Percentiles rank a stretch among this genome's conserved stretches.
These are phyloP conservation scores for Zopfia rhizophila DNA, from an alignment of 2,329 filamentous ascomycete species.

Conservation along the genomic window DNA sequence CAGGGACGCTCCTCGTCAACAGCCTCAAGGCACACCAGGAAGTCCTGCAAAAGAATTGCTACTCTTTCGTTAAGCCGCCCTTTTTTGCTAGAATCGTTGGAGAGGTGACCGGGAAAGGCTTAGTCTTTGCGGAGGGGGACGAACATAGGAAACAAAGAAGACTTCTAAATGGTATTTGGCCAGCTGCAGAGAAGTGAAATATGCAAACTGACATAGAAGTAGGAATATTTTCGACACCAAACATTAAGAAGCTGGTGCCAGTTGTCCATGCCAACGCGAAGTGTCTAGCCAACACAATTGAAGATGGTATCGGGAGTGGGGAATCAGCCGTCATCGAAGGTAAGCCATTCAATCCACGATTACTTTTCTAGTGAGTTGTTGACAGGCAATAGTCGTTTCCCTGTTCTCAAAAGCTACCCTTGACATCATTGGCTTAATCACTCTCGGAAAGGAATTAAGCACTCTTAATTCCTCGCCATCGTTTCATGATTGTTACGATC, in stretches of 20 bases:
- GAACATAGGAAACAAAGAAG: slow-evolving; percentile 39
- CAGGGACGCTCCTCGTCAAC: slow-evolving; percentile 23
- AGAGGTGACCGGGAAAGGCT: slow-evolving; percentile 23
- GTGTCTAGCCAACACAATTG: slow-evolving; percentile 29
- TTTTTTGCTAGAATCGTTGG: slow-evolving; percentile 24
- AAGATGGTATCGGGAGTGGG: slow-evolving; percentile 1
- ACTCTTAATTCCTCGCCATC: slow-evolving; percentile 17
- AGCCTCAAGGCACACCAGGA: slow-evolving; percentile 21
- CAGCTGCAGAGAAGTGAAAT: too few relatives aligned
- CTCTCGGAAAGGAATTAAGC: slow-evolving; percentile 43
- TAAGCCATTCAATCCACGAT: slow-evolving; percentile 1
- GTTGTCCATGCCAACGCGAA: slow-evolving; percentile 49
- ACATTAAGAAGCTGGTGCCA: slow-evolving; percentile 51
- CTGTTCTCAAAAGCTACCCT: slow-evolving; percentile 33
- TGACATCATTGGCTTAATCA: slow-evolving; percentile 40
- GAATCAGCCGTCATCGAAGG: slow-evolving; percentile 6
- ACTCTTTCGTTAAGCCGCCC: slow-evolving; percentile 23
- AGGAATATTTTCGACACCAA: slow-evolving; percentile 51
- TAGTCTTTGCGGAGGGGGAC: slow-evolving; percentile 20
- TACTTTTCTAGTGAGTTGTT: slow-evolving; percentile 1
- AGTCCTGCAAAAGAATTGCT: slow-evolving; percentile 25
- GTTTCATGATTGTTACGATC: slow-evolving; percentile 31
- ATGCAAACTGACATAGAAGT: not conserved
- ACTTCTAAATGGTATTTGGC: slow-evolving; percentile 38
- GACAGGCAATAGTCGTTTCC: slow-evolving; percentile 10